Evolutionary conservation across 2,329 filamentous ascomycete species (phyloP).

Genomic region (Curvularia sp.): DNA sequence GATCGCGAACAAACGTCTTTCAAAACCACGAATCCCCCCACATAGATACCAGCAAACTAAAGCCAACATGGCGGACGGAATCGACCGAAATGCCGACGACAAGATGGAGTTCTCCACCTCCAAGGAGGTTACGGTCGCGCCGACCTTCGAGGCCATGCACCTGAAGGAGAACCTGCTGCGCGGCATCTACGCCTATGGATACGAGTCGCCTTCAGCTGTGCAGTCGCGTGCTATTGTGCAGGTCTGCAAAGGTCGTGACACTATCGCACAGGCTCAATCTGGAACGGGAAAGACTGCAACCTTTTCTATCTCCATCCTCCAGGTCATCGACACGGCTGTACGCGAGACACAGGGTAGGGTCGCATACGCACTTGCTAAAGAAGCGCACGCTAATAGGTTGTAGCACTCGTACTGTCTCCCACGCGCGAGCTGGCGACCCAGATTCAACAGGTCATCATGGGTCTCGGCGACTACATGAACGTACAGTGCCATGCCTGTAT

Average conservation of each 20-base stretch:
- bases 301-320: slow-evolving; percentile 94
- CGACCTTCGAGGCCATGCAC: slow-evolving; percentile 78
- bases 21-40: slow-evolving; percentile 4
- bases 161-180: slow-evolving; percentile 96
- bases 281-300: slow-evolving; percentile 97
- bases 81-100: slow-evolving; percentile 93
- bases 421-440: slow-evolving; percentile 97
- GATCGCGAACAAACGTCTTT: slow-evolving; percentile 12
- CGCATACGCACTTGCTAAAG: not conserved
- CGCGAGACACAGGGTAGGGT: slow-evolving; percentile 78
- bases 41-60: slow-evolving; percentile 1
- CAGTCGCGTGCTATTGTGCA: slow-evolving; percentile 98
- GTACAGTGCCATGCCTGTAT: slow-evolving; percentile 99
- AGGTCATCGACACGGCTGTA: slow-evolving; percentile 92
- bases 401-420: slow-evolving; percentile 88
- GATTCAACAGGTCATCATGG: slow-evolving; percentile 98
- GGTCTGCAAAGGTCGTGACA: slow-evolving; percentile 98
- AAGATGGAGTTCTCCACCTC: slow-evolving; percentile 98
- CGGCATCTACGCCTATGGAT: slow-evolving; percentile 97
- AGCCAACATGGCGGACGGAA: slow-evolving; percentile 82
- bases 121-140: slow-evolving; percentile 94
- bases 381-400: slow-evolving; percentile 34
- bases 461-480: slow-evolving; percentile 99
- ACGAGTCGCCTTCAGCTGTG: slow-evolving; percentile 96
- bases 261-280: slow-evolving; percentile 96